Evolutionary conservation across 192 early-diverging fungal species (phyloP).

Genomic region (Haplosporangium gracile): DNA sequence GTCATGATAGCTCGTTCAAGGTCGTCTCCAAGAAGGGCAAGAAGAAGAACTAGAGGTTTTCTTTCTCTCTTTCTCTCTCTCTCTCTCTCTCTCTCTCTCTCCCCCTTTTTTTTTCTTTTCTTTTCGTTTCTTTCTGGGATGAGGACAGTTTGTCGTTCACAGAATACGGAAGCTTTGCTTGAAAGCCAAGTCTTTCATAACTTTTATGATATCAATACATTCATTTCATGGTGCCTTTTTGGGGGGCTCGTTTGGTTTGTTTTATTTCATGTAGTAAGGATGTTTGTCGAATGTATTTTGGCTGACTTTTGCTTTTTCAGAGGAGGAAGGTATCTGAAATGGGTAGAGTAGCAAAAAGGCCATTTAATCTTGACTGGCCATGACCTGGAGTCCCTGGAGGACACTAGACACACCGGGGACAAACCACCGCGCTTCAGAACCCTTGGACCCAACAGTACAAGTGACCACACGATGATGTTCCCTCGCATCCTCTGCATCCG

Average conservation of each 20-base stretch:
- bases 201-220: neutral
- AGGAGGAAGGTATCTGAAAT: neutral
- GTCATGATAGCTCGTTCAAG: slow-evolving; percentile 42
- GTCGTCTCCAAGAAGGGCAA: slow-evolving; percentile 58
- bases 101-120: too few species aligned
- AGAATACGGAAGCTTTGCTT: too few species aligned
- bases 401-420: slow-evolving; percentile 60
- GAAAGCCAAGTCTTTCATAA: too few species aligned
- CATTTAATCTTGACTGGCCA: slow-evolving; percentile 11
- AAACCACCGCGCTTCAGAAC: slow-evolving; percentile 68
- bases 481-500: neutral
- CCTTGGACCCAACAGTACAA: slow-evolving; percentile 68
- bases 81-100: too few species aligned
- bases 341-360: neutral
- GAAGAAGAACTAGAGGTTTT: slow-evolving; percentile 33
- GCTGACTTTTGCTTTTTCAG: neutral
- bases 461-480: slow-evolving; percentile 55
- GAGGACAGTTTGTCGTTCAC: too few species aligned
- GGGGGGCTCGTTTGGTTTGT: neutral
- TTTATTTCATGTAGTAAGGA: neutral
- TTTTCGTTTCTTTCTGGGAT: too few species aligned
- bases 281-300: neutral
- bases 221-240: neutral
- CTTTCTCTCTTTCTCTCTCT: too few species aligned
- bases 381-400: slow-evolving; percentile 27